Evolutionary conservation across 2,329 filamentous ascomycete species (phyloP).

Genomic region (Aspergillus sp.): DNA sequence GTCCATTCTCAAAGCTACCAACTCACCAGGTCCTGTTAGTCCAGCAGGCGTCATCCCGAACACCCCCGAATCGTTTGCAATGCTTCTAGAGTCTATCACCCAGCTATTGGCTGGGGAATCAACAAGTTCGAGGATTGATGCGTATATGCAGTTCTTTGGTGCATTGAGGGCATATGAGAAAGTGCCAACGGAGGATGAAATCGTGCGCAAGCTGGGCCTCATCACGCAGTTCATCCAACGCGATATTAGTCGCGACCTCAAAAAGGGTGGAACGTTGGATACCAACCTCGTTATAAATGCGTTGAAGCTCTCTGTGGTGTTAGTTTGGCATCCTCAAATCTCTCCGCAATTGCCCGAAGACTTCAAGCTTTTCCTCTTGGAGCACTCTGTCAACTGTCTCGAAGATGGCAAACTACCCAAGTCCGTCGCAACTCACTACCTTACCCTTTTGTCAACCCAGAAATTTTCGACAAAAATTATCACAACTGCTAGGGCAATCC

Average conservation of each 20-base stretch:
- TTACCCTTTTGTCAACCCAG: slow-evolving; percentile 78
- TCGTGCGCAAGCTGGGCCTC: slow-evolving; percentile 73
- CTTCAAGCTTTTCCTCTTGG: slow-evolving; percentile 76
- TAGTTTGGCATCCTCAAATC: slow-evolving; percentile 73
- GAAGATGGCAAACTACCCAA: slow-evolving; percentile 71
- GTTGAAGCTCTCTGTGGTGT: slow-evolving; percentile 71
- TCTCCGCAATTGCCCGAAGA: slow-evolving; percentile 71
- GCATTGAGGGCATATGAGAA: slow-evolving; percentile 80
- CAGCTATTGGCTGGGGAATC: slow-evolving; percentile 77
- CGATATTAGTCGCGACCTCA: slow-evolving; percentile 68
- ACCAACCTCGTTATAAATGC: slow-evolving; percentile 73
- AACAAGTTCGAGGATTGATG: slow-evolving; percentile 73
- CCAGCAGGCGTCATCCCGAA: slow-evolving; percentile 46
- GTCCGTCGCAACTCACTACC: slow-evolving; percentile 72
- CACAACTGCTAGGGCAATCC: slow-evolving; percentile 68
- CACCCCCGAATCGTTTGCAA: slow-evolving; percentile 62
- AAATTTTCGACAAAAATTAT: slow-evolving; percentile 74
- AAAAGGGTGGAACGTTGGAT: slow-evolving; percentile 57
- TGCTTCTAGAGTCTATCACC: slow-evolving; percentile 82
- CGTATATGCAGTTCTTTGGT: slow-evolving; percentile 76
- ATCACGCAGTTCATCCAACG: slow-evolving; percentile 81
- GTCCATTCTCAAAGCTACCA: slow-evolving; percentile 76
- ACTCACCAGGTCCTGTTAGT: slow-evolving; percentile 43
- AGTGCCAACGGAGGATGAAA: slow-evolving; percentile 70
- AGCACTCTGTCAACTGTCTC: slow-evolving; percentile 74